Evolutionary conservation across 768 basidiomycete species (phyloP).

Genomic region (Boletus coccyginus): DNA sequence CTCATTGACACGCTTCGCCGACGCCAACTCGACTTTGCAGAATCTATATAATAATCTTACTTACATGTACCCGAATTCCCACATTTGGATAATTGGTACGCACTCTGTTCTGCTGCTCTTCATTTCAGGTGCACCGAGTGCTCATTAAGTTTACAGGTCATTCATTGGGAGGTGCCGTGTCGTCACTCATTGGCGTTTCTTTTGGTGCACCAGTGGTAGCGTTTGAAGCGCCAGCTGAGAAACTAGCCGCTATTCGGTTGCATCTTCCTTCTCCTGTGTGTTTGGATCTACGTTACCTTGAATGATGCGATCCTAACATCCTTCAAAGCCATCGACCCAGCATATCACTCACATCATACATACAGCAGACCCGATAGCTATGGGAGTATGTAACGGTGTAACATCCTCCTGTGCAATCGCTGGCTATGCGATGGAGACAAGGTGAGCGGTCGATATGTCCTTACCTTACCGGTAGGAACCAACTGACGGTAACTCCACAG

Average conservation of each 20-base stretch:
- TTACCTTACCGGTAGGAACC: neutral
- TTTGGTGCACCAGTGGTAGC: constrained; percentile 93
- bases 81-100: constrained; percentile 83
- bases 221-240: constrained; percentile 83
- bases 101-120: constrained; percentile 5
- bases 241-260: constrained; percentile 65
- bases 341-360: constrained; percentile 89
- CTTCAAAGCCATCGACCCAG: constrained; percentile 56
- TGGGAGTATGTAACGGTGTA: constrained; percentile 78
- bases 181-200: constrained; percentile 80
- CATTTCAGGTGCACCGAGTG: neutral
- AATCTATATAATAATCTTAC: constrained; percentile 92
- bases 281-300: neutral
- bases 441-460: constrained; percentile 29
- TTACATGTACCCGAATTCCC: constrained; percentile 83
- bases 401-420: constrained; percentile 75
- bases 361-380: constrained; percentile 91
- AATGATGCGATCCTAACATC: neutral
- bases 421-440: constrained; percentile 84
- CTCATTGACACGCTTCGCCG: neutral
- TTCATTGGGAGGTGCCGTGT: constrained; percentile 83
- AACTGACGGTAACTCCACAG: constrained; percentile 23
- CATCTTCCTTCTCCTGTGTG: constrained; percentile 85
- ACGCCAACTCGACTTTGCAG: constrained; percentile 36
- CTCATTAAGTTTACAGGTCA: constrained; percentile 39